Evolutionary conservation across 78 protist species (phyloP).

Genomic region (Dictyostelium brefeldianum): DNA sequence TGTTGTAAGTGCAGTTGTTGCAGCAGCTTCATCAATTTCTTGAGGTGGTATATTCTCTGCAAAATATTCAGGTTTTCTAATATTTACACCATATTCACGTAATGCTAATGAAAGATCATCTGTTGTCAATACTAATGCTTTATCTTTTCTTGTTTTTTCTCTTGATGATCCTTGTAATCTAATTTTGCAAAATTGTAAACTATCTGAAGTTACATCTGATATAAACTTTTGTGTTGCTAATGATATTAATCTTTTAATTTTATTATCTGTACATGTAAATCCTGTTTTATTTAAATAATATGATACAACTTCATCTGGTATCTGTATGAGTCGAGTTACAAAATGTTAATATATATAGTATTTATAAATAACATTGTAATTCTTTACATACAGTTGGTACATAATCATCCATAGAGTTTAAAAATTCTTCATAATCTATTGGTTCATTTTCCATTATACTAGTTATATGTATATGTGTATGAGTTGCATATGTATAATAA

Average conservation of each 20-base stretch:
- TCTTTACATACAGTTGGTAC: slow-evolving; percentile 54
- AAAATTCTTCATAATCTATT: slow-evolving; percentile 75
- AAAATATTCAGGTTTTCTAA: slow-evolving; percentile 83
- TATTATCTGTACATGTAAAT: slow-evolving; percentile 74
- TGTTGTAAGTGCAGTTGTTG: not conserved
- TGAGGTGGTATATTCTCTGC: slow-evolving; percentile 74
- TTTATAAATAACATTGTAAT: too few species aligned
- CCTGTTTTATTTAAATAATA: slow-evolving; percentile 81
- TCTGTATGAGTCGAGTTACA: too few species aligned
- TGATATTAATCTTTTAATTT: slow-evolving; percentile 78
- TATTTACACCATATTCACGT: slow-evolving; percentile 74
- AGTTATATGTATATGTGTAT: too few species aligned
- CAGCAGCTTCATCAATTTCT: not conserved
- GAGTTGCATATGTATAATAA: too few species aligned
- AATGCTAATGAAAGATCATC: slow-evolving; percentile 82
- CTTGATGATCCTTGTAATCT: slow-evolving; percentile 74
- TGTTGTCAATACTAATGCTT: slow-evolving; percentile 62
- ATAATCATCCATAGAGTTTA: slow-evolving; percentile 68
- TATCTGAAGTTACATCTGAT: slow-evolving; percentile 67
- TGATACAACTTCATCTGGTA: slow-evolving; percentile 83
- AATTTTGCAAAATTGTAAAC: slow-evolving; percentile 78
- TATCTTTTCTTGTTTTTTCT: slow-evolving; percentile 80
- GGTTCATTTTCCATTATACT: slow-evolving; percentile 55
- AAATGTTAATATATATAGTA: too few species aligned
- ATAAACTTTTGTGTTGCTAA: slow-evolving; percentile 88